Evolutionary conservation across 768 basidiomycete species (phyloP), one percentile per base, ranked within the genome.

Genomic region (Hydnomerulius pinastri): DNA sequence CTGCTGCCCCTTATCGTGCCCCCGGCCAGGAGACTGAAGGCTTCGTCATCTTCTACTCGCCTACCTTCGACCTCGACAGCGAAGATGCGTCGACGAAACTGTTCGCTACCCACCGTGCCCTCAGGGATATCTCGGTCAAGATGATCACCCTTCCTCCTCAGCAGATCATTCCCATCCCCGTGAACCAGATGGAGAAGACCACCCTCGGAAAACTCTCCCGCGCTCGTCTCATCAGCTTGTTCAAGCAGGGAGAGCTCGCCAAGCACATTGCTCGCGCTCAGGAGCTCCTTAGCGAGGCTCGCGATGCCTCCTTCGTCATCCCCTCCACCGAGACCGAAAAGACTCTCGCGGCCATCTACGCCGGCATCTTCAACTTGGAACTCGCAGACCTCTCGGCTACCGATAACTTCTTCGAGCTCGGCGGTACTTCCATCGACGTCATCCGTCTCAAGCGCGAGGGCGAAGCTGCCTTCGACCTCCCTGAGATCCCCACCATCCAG

Each of bases 131-230:
- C 33, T 46, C 45, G 17, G 45, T 46, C 21, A 46, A 46, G 32
- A 46, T 46, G 45, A 46, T 46, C 32, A 46, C 45, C 20, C 45
- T 46, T 9, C 63, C 65, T 6, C 71, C 71, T 4, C 64, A 66
- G 40, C 46, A 61, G 36, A 58, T 70, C 39, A 58, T 72, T 21
- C 70, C 71, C 13, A 65, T 72, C 21, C 61, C 69, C n/a, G 56
- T 56, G 17, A 59, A 56, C 27, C 60, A 51, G 12, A 68, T 71
- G 46, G 61, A 65, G 29, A 69, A 66, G 50, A 69, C 70, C 2
- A 63, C 71, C 5, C 56, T 72, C 13, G 71, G 70, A 20, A 72
- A 72, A 44, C 59, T 72, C 13, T 70, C 69, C 23, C 64, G 65
- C 5, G 58, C 67, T 2, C 52, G 59, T 9, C 63, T 72, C 32